Conservation (phyloP, 257 asterid species). For the Primulina huaijiensis region DNA sequence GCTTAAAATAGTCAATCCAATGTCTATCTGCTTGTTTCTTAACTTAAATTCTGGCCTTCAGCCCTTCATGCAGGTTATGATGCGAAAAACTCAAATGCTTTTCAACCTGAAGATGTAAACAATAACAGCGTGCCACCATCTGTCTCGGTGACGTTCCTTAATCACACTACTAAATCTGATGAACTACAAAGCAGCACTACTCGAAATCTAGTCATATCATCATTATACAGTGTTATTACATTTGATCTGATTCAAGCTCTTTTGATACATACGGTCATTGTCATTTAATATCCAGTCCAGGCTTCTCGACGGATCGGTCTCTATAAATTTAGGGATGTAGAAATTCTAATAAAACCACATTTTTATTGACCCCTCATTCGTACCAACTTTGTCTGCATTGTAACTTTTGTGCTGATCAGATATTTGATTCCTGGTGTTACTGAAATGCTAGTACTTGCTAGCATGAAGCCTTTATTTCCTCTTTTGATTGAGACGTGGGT, state of each 20-base stretch:
- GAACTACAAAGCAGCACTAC: slow-evolving; percentile 26
- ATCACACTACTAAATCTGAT: slow-evolving; percentile 31
- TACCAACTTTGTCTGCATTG: neutral
- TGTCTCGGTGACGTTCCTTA: slow-evolving; percentile 36
- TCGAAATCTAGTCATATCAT: slow-evolving; percentile 34
- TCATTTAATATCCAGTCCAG: slow-evolving; percentile 3
- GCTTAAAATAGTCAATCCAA: slow-evolving; percentile 3
- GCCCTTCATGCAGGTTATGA: slow-evolving; percentile 55
- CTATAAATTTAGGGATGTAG: too few relatives aligned
- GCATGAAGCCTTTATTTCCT: too few relatives aligned
- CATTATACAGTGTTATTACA: slow-evolving; percentile 24
- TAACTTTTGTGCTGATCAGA: neutral
- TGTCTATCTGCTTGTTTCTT: neutral
- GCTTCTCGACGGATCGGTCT: neutral
- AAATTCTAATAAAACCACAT: neutral
- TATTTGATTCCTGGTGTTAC: neutral
- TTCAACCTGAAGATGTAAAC: slow-evolving; percentile 36
- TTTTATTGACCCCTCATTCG: neutral
- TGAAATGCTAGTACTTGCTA: neutral
- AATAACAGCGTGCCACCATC: slow-evolving; percentile 49
- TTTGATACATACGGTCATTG: slow-evolving; percentile 26
- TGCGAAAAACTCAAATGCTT: slow-evolving; percentile 34
- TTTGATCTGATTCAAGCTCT: slow-evolving; percentile 26
- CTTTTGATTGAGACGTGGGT: too few relatives aligned
- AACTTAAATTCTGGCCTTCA: slow-evolving; percentile 1